phyloP scores from a whole-genome alignment of 257 asterid species.

The Solanum chmielewskii region DNA sequence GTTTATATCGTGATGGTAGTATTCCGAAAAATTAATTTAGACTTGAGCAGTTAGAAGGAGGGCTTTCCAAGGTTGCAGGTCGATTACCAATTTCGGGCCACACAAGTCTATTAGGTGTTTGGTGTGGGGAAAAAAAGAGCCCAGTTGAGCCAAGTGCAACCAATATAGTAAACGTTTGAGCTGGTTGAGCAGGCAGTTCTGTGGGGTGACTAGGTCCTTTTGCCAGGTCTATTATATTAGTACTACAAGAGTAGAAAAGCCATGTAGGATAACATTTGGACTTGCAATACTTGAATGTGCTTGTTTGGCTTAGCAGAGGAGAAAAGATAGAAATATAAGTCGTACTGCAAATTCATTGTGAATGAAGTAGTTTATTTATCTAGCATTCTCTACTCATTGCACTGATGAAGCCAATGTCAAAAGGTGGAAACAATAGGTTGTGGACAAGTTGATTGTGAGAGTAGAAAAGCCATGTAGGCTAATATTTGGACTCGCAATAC shows the following conservation, averaged over 20 bases:
- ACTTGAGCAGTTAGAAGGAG: background rate
- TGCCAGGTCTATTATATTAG: background rate
- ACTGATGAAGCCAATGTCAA: background rate
- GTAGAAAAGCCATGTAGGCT: background rate
- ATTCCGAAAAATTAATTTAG: background rate
- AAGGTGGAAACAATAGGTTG: background rate
- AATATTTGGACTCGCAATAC: background rate
- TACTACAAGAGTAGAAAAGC: background rate
- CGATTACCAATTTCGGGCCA: background rate
- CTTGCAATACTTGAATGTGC: background rate
- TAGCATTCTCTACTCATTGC: background rate
- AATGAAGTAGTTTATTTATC: background rate
- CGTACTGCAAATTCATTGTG: background rate
- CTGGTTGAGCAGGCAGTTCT: too few species aligned
- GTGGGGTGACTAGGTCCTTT: background rate
- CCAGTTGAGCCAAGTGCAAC: background rate
- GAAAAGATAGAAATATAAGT: background rate
- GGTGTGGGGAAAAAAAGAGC: background rate
- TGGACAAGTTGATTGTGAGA: background rate
- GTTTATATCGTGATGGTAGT: background rate
- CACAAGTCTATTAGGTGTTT: background rate
- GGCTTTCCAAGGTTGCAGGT: background rate
- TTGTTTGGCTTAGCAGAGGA: background rate
- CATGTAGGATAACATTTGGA: background rate
- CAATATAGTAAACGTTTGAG: background rate